phyloP scores from a whole-genome alignment of 1,284 basidiomycete species.

The Irpex lacteus region DNA sequence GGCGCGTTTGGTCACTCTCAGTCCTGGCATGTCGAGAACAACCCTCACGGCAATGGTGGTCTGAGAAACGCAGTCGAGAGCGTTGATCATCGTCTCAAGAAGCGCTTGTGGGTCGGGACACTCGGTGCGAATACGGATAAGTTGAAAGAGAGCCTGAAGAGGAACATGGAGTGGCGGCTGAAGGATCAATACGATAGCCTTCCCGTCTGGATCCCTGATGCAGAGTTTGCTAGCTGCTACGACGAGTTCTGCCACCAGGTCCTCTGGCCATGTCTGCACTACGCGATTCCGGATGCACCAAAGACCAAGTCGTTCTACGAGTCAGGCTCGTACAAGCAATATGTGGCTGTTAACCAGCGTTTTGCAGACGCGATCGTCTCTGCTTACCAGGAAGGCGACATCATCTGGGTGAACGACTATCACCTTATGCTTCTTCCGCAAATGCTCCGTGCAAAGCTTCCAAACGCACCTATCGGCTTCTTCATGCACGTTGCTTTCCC shows the following conservation, averaged over 20 bases:
- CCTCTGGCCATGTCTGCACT: slow-evolving; percentile 87
- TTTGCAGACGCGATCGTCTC: slow-evolving; percentile 79
- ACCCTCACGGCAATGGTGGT: slow-evolving; percentile 76
- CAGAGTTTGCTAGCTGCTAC: slow-evolving; percentile 75
- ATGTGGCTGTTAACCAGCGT: slow-evolving; percentile 78
- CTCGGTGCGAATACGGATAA: slow-evolving; percentile 67
- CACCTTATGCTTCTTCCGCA: slow-evolving; percentile 83
- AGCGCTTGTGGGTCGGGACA: slow-evolving; percentile 80
- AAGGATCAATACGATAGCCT: slow-evolving; percentile 52
- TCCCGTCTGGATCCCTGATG: slow-evolving; percentile 81
- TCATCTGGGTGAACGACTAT: slow-evolving; percentile 85
- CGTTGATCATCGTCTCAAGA: slow-evolving; percentile 49
- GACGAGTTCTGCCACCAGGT: slow-evolving; percentile 90
- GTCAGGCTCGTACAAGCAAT: slow-evolving; percentile 74
- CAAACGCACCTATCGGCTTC: slow-evolving; percentile 78
- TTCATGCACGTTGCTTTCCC: slow-evolving; percentile 91
- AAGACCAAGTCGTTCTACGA: slow-evolving; percentile 83
- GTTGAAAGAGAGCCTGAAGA: slow-evolving; percentile 54
- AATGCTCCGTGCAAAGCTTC: slow-evolving; percentile 63
- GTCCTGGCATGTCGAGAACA: slow-evolving; percentile 61
- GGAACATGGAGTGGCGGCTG: slow-evolving; percentile 62
- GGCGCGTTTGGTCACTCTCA: slow-evolving; percentile 17
- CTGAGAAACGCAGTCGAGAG: slow-evolving; percentile 77
- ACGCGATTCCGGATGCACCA: slow-evolving; percentile 82
- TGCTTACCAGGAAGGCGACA: slow-evolving; percentile 78